Evolutionary conservation across 306 rosid genomes (phyloP).

Genomic region (Medicago arabica): DNA sequence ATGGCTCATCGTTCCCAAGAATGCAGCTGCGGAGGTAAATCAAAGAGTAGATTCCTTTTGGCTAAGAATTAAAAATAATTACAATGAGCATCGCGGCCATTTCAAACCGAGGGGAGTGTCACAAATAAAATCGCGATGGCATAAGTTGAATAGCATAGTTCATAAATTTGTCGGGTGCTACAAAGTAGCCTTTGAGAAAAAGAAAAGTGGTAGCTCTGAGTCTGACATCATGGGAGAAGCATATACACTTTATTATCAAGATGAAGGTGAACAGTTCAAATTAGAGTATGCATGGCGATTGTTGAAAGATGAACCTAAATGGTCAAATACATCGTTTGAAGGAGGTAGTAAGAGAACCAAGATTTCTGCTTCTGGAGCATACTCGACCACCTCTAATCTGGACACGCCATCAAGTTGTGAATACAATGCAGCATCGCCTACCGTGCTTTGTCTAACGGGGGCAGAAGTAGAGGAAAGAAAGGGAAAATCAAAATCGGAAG

Average conservation of each 20-base stretch:
- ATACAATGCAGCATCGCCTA: conserved; percentile 4
- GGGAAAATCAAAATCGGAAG: conserved; percentile 5
- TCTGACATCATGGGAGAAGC: conserved; percentile 4
- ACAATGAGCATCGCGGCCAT: conserved; percentile 2
- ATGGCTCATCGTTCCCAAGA: conserved; percentile 17
- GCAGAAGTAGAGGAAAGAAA: not conserved
- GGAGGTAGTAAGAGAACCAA: conserved; percentile 1
- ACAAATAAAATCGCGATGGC: conserved; percentile 21
- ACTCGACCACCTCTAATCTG: conserved; percentile 4
- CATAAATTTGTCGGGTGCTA: conserved; percentile 5
- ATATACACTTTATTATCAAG: conserved; percentile 4
- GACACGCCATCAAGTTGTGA: not conserved
- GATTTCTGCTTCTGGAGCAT: conserved; percentile 11
- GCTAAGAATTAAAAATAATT: conserved; percentile 7
- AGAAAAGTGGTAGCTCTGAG: not conserved
- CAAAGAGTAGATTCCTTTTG: conserved; percentile 4
- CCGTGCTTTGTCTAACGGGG: not conserved
- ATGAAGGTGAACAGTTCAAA: conserved; percentile 1
- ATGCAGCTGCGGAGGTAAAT: not conserved
- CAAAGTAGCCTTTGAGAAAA: not conserved
- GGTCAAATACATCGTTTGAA: conserved; percentile 13
- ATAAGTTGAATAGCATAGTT: conserved; percentile 6
- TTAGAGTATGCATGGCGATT: conserved; percentile 27
- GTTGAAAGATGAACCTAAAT: conserved; percentile 32
- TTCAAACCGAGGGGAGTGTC: not conserved